These are phyloP conservation scores for Auricularia heimuer DNA, from an alignment of 768 basidiomycete genomes.

Conservation along the genomic window DNA sequence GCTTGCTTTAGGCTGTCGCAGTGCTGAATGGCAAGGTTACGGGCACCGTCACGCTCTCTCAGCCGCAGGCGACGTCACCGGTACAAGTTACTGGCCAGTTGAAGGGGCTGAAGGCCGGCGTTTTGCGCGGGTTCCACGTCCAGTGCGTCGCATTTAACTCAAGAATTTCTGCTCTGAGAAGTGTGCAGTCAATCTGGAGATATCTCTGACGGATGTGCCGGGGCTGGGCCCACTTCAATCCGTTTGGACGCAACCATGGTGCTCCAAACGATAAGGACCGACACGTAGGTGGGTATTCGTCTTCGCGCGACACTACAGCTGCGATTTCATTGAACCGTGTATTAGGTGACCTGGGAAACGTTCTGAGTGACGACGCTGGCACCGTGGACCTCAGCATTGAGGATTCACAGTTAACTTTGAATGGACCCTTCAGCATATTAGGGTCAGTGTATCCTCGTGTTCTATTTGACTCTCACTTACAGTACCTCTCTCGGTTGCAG, in stretches of 20 bases:
- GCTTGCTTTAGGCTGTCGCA: slow-evolving; percentile 38
- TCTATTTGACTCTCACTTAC: slow-evolving; percentile 3
- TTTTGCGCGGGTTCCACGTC: slow-evolving; percentile 67
- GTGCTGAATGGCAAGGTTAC: slow-evolving; percentile 51
- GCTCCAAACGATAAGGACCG: slow-evolving; percentile 43
- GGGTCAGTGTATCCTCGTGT: slow-evolving; percentile 37
- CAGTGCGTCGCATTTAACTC: slow-evolving; percentile 35
- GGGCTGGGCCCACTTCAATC: slow-evolving; percentile 77
- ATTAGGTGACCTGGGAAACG: slow-evolving; percentile 53
- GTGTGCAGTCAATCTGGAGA: slow-evolving; percentile 44
- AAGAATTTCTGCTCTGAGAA: neutral
- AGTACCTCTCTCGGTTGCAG: slow-evolving; percentile 21
- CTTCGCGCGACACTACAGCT: neutral
- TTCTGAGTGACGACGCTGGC: slow-evolving; percentile 50
- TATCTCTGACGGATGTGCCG: slow-evolving; percentile 51
- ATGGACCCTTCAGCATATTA: slow-evolving; percentile 56
- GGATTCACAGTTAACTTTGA: slow-evolving; percentile 54
- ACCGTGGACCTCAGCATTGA: slow-evolving; percentile 46
- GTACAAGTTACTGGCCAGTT: slow-evolving; percentile 58
- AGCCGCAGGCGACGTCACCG: slow-evolving; percentile 36
- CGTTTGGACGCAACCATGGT: slow-evolving; percentile 54
- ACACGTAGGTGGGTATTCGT: slow-evolving; percentile 43
- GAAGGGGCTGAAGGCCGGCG: slow-evolving; percentile 44
- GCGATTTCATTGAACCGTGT: neutral
- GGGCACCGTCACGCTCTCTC: slow-evolving; percentile 60